Evolutionary conservation across 139 green algal species (phyloP).

Genomic region (Chlamydomonas sp.): DNA sequence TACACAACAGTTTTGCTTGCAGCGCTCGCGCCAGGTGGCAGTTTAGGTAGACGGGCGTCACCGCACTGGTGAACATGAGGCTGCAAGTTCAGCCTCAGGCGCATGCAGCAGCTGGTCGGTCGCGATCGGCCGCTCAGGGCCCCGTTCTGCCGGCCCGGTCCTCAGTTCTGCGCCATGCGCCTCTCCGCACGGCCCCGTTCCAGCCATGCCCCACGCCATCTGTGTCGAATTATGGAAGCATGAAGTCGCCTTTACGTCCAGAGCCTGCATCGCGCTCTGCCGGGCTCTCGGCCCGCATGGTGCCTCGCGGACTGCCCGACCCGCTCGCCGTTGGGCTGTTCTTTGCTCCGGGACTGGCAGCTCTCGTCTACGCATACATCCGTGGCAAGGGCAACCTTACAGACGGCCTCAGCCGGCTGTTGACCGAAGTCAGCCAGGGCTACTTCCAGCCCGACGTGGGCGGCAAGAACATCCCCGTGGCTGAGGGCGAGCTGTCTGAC

Average conservation of each 20-base stretch:
- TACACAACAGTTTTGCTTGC: too few species aligned
- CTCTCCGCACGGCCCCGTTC: too few species aligned
- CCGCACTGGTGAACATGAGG: too few species aligned
- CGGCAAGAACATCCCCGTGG: conserved; percentile 89
- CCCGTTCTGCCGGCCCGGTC: too few species aligned
- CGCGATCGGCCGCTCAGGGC: too few species aligned
- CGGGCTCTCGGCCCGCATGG: background rate
- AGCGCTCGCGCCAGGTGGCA: too few species aligned
- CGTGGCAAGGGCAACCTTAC: conserved; percentile 88
- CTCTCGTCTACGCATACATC: conserved; percentile 72
- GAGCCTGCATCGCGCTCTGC: background rate
- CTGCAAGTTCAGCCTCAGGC: too few species aligned
- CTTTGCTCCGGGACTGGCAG: conserved; percentile 72
- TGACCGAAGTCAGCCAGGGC: conserved; percentile 78
- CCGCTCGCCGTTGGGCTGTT: conserved; percentile 72
- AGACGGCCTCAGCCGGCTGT: conserved; percentile 81
- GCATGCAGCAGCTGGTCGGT: too few species aligned
- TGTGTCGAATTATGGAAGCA: background rate
- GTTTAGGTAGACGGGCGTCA: too few species aligned
- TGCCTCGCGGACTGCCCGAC: conserved; percentile 6
- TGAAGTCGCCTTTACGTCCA: conserved; percentile 5
- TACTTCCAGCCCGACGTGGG: conserved; percentile 94
- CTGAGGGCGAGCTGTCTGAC: conserved; percentile 87
- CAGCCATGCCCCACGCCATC: background rate
- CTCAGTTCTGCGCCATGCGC: background rate